Base-by-base conservation (phyloP, 768 basidiomycete species). In the Termitomyces sp. region DNA sequence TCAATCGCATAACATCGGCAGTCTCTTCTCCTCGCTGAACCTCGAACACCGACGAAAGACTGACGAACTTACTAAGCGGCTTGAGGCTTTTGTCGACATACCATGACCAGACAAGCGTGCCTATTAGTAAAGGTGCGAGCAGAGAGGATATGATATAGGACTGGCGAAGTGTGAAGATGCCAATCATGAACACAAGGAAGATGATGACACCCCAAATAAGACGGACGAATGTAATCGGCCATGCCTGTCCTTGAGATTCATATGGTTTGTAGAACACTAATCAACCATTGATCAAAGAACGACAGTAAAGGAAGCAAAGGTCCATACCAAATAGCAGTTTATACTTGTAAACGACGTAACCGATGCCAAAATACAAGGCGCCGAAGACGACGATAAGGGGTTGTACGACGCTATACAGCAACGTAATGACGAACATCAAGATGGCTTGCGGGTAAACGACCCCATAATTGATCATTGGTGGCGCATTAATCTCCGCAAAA, bases 231-330 rank as follows among this genome's bases (percentile, higher is more conserved):
- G 97, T 95, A 61, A 98, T 85, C 0, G 94, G 93, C 96, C 97
- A 98, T 1, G 95, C 97, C 73, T 98, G 94, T 2, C 97, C 97
- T 62, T 89, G 90, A 2, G 91, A 93, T 72, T 98, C 95, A 70
- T 98, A 98, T 0, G 97, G 96, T 65, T 98, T 98, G 76, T 97
- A 97, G 76, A 96, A 98, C 18, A 98, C 94, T 97, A 51, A 23
- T 29, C 13, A 33, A 40, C 16, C 18, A 39, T 44, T 45, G 56
- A 56, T 44, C 15, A 50, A 3, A 45, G 40, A 35, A 12, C 23
- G 15, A 31, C 41, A 33, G 47, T 48, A 18, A 29, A 13, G 25
- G 23, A 33, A 44, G 38, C 45, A 25, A 39, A n/a, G 7, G 27
- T 9, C 71, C 90, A 53, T 54, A 95, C 95, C 93, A 63, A 96